These are phyloP conservation scores for Pseudogymnoascus sp. DNA, from an alignment of 2,329 filamentous ascomycete genomes.

Conservation along the genomic window DNA sequence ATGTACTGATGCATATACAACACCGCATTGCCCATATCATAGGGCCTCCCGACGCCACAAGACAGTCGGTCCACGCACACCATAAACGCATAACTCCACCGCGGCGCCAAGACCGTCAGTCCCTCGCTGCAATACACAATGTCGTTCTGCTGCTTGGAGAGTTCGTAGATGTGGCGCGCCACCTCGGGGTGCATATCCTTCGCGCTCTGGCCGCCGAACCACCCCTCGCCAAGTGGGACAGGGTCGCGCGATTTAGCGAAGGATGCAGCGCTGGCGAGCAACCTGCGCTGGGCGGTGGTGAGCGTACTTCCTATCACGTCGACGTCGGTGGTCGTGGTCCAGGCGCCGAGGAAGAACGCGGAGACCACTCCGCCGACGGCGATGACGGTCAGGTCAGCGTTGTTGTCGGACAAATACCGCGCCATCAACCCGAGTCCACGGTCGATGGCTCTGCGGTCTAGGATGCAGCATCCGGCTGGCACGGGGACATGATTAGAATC, in stretches of 20 bases:
- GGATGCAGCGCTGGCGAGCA: background rate
- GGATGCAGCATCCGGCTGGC: background rate
- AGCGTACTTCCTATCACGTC: background rate
- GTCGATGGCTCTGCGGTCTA: background rate
- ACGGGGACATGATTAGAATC: background rate
- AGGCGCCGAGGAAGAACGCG: background rate
- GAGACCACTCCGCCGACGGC: background rate
- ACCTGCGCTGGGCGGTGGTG: background rate
- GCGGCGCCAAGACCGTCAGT: background rate
- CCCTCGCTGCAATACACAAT: background rate
- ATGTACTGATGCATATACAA: background rate
- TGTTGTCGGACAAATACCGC: background rate
- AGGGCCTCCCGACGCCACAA: background rate
- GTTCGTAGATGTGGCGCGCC: background rate
- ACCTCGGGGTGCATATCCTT: background rate
- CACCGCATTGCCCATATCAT: background rate
- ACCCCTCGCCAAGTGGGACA: background rate
- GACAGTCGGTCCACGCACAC: background rate
- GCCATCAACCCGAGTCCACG: background rate
- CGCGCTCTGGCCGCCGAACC: background rate
- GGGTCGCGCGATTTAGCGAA: background rate
- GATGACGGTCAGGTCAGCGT: background rate
- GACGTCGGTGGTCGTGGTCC: background rate
- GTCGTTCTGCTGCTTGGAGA: background rate
- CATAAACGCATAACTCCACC: conserved; percentile 3